Conservation (phyloP, 805 yeast genomes). For the Candida methanosorbosa region DNA sequence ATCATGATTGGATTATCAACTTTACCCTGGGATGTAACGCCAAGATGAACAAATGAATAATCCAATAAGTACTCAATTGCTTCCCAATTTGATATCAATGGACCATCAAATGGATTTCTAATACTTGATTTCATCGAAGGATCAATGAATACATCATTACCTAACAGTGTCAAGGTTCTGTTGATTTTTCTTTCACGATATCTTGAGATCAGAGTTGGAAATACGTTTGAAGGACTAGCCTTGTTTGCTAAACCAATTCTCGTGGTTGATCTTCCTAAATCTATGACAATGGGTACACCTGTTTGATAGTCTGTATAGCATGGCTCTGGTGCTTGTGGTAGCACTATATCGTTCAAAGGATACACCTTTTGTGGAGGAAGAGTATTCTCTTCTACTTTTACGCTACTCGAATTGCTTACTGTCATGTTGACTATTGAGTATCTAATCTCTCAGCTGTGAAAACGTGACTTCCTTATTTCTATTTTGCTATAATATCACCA, state of each 20-base stretch:
- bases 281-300: constrained; percentile 77
- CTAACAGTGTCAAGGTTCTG: constrained; percentile 61
- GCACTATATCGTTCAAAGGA: constrained; percentile 31
- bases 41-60: constrained; percentile 72
- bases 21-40: constrained; percentile 44
- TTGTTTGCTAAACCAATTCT: constrained; percentile 51
- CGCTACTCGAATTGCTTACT: neutral
- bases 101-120: constrained; percentile 80
- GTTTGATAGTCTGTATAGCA: constrained; percentile 37
- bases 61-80: constrained; percentile 74
- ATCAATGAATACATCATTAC: constrained; percentile 74
- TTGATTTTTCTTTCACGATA: constrained; percentile 71
- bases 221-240: constrained; percentile 45
- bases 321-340: constrained; percentile 34
- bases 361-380: constrained; percentile 35
- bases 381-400: neutral
- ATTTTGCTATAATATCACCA: too few relatives aligned
- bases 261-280: constrained; percentile 61
- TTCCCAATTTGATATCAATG: constrained; percentile 88
- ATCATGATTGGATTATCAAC: constrained; percentile 75
- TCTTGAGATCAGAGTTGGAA: constrained; percentile 62
- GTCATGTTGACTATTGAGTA: too few relatives aligned
- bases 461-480: too few relatives aligned
- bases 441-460: too few relatives aligned
- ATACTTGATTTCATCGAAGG: constrained; percentile 58